Conservation (phyloP, 257 asterid species). For the Nicotiana obtusifolia region DNA sequence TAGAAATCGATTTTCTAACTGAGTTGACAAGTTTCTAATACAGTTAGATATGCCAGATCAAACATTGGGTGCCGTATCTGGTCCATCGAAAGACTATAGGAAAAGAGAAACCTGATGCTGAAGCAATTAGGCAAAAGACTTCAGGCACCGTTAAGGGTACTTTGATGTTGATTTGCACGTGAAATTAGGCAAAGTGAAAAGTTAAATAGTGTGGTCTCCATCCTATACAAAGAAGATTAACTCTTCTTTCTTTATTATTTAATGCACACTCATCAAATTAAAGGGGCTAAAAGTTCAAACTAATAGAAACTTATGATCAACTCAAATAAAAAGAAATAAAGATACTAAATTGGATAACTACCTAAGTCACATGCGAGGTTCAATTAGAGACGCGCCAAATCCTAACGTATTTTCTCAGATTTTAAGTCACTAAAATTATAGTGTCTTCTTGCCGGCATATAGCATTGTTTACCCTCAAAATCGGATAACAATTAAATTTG, state of each 20-base stretch:
- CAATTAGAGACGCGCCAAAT: not conserved
- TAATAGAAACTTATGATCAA: not conserved
- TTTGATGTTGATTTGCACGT: slow-evolving; percentile 7
- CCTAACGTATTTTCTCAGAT: not conserved
- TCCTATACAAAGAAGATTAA: not conserved
- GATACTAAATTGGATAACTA: not conserved
- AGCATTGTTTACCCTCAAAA: too few species aligned
- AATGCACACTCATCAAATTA: not conserved
- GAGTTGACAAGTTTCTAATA: not conserved
- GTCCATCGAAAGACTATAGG: not conserved
- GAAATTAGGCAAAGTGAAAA: not conserved
- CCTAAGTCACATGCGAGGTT: not conserved
- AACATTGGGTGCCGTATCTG: not conserved
- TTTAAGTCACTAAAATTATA: slow-evolving; percentile 2
- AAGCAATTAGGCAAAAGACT: not conserved
- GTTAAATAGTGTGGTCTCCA: slow-evolving; percentile 5
- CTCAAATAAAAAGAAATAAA: not conserved
- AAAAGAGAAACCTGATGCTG: not conserved
- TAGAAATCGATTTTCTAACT: not conserved
- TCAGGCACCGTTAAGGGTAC: not conserved
- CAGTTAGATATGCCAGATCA: not conserved
- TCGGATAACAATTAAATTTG: too few species aligned
- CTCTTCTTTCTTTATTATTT: too few species aligned
- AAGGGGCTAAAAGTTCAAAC: not conserved
- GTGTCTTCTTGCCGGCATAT: not conserved